Evolutionary conservation across 1,139 yeast species (phyloP), one percentile per base, ranked within the genome.

Genomic region (Kodamaea fungicola): DNA sequence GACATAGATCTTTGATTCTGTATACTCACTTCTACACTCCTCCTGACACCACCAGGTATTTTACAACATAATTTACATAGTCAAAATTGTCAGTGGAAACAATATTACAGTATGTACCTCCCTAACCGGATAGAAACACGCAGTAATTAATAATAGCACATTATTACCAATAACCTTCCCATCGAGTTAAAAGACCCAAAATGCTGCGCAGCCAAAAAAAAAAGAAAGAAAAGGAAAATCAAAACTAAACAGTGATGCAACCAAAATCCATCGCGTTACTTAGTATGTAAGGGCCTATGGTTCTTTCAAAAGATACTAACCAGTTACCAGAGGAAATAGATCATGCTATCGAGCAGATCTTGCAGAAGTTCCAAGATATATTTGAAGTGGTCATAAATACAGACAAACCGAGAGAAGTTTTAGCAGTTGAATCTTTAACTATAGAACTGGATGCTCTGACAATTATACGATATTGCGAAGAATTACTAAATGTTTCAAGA

Each of bases 341-440:
- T 41, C 43, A 62, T 5, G 65, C 60, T 37, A 59, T 70, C 10
- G 74, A 69, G 39, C 75, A 68, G 46, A 54, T 70, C 7, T 62
- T 71, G 24, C 65, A 58, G 41, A 68, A 67, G 48, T 70, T 69
- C 39, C 71, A 67, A 45, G 73, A 69, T 38, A 64, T 69, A 26
- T 69, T 71, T 42, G 74, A 70, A 43, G 67, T 65, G 7, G 61
- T 70, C 22, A 57, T 66, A 30, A 63, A 67, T 12, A 62, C 62
- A 37, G 74, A 68, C 37, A 76, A 76, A 45, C 67, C 79, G 7
- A 64, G 70, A 33, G 81, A 76, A 42, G 59, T 74, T 2, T 60
- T 75, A 24, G 74, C 80, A 0, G 74, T 76, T 9, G 83, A 78
- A 43, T 68, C 78, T 23, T 54, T 77, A 13, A 78, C 78, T 7